Evolutionary conservation across 2,329 filamentous ascomycete species (phyloP).

Genomic region (Fusarium scirpi): DNA sequence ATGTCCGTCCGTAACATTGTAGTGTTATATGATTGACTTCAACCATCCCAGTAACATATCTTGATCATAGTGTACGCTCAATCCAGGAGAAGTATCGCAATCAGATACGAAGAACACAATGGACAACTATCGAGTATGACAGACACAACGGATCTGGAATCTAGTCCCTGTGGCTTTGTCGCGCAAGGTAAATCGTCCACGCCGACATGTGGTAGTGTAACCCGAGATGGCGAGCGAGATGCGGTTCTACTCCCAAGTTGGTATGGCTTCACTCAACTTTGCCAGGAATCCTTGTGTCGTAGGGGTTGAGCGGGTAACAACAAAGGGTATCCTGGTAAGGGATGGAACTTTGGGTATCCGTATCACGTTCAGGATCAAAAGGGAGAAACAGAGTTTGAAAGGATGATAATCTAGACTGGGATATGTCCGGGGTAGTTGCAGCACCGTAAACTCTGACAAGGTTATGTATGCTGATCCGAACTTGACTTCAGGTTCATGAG

Average conservation of each 20-base stretch:
- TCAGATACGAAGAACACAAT: neutral
- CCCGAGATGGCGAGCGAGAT: neutral
- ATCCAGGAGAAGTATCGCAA: neutral
- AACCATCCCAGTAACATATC: neutral
- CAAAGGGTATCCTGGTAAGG: slow-evolving; percentile 9
- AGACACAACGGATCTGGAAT: neutral
- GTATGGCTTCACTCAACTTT: slow-evolving; percentile 1
- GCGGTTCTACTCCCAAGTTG: neutral
- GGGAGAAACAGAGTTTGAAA: slow-evolving; percentile 11
- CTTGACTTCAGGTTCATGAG: neutral
- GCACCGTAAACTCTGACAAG: slow-evolving; percentile 2
- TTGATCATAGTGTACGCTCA: neutral
- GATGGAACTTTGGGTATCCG: neutral
- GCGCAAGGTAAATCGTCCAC: neutral
- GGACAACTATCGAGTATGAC: neutral
- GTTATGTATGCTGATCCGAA: neutral
- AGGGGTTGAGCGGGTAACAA: neutral
- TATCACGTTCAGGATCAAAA: neutral
- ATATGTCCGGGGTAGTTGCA: slow-evolving; percentile 1
- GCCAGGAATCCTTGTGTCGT: neutral
- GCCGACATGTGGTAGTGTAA: slow-evolving; percentile 5
- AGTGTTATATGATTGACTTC: neutral
- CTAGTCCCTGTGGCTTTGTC: neutral
- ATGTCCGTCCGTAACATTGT: neutral
- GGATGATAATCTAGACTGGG: slow-evolving; percentile 2